Evolutionary conservation across 2,329 filamentous ascomycete species (phyloP), one percentile per base, ranked within the genome.

Genomic region (Fusarium annulatum): DNA sequence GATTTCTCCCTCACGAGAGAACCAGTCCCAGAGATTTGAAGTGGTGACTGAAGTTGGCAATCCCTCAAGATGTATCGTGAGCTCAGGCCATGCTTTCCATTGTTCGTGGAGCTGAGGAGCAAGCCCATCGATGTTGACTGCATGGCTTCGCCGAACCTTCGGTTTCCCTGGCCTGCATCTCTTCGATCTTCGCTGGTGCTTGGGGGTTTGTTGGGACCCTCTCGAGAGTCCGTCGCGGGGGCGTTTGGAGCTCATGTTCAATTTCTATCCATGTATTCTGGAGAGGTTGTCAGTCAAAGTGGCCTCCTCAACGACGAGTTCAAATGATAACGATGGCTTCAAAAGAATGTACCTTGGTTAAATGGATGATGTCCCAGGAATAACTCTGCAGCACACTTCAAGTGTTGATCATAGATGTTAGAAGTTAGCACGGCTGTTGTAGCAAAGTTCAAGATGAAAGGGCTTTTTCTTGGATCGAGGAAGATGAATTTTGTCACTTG

Each of bases 1-100:
- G 18, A 94, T 85, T 10, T 81, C 82, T 2, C 91, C 90, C 65
- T 89, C 83, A 0, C 75, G 67, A 3, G 81, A 79, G 69, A 94
- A 88, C 23, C 85, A 85, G 5, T 83, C 76, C 79, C 86, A 89
- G 4, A 94, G 77, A 21, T 86, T 81, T 33, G 78, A 80, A 0
- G 84, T 81, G 1, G 82, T 85, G 1, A 83, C 79, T 12, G 80
- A 74, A 1, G 39, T 16, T 0, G 84, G 83, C 9, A 89, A 67
- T 9, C 71, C 67, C 10, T 76, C 75, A 4, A 86, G 43, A 6
- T 71, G 67, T 21, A 86, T 61, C 8, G 62, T 78, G 10, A 84
- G 61, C 19, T 80, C 78, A 1, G 80, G 77, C 81, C 81, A 84
- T 14, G 71, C 73, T 36, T 74, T 71, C 84, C 84, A 85, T n/a